These are phyloP conservation scores for Glycine tomentella DNA, from an alignment of 306 rosid species.

Conservation along the genomic window DNA sequence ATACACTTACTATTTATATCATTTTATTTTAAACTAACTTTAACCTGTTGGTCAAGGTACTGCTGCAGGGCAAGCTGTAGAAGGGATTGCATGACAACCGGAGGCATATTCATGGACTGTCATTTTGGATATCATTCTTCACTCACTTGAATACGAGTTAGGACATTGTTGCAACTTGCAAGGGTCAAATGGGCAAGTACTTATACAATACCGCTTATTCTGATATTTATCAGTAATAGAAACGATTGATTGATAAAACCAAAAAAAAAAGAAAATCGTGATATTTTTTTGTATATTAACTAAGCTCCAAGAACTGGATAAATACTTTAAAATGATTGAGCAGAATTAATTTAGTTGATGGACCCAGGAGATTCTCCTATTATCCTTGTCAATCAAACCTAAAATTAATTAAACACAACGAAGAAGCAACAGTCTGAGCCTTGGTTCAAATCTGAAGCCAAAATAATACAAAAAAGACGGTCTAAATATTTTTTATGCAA, in stretches of 20 bases:
- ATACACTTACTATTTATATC: too few species aligned
- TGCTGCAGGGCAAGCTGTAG: too few species aligned
- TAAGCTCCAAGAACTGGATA: neutral
- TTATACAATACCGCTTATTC: neutral
- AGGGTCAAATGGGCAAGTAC: neutral
- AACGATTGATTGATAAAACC: neutral
- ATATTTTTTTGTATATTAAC: neutral
- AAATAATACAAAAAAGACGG: neutral
- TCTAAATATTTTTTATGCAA: neutral
- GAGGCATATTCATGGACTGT: too few species aligned
- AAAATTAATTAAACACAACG: neutral
- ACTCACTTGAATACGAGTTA: neutral
- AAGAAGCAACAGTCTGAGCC: neutral
- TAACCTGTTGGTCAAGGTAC: too few species aligned
- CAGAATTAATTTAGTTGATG: neutral
- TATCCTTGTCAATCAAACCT: too few species aligned
- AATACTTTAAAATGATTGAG: neutral
- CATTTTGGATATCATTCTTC: too few species aligned
- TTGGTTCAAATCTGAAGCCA: neutral
- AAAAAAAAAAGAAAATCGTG: neutral
- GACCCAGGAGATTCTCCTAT: too few species aligned
- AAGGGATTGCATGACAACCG: too few species aligned
- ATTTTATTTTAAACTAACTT: too few species aligned
- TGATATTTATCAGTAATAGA: too few species aligned
- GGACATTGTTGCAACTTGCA: neutral